Base-by-base conservation (phyloP, 148 eudicot species). In the Talinum fruticosum region DNA sequence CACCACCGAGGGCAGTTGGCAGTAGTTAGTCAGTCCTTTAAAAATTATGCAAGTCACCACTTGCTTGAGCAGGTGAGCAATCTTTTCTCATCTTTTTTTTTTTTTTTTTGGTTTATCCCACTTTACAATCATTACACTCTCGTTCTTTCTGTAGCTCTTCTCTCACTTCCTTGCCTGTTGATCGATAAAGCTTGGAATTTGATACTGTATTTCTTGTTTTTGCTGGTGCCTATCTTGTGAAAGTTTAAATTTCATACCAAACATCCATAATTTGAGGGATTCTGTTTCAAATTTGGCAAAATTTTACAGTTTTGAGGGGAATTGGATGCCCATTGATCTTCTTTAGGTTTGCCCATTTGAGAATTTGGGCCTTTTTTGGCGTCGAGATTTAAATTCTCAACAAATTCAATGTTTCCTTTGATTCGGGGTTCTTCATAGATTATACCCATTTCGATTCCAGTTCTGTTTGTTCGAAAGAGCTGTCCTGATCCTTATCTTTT, bases 1-100 rank as follows among this genome's bases (percentile, higher is more conserved):
- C 86, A n/a, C 86, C 86, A 87, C 84, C 84, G 54, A 73, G 79
- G 78, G 87, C 80, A 80, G 87, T 85, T 85, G 87, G 87, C 87
- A 90, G 91, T 90, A 61, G 90, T 87, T 90, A 83, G 81, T 75
- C 75, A 86, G 79, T 82, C 76, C 72, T 80, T 74, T 68, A 61
- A 80, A 85, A 83, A 76, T 87, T 83, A 82, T 79, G 80, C 76
- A 88, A 77, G 79, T 82, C 87, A 83, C 85, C 85, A 47, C 74
- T 83, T 72, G 87, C 85, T 84, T 82, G 83, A 75, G 84, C 92
- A 85, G 86, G 90, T 87, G 66, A 84, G 78, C 80, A 72, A 72
- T 77, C 80, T 77, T 47, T 62, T 62, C 26, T 67, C 72, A 26
- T 65, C 24, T 24, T 35, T 24, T 69, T 41, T 62, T 8, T 37